These are phyloP conservation scores for Colletotrichum tofieldiae DNA, from an alignment of 2,329 filamentous ascomycete species.

Conservation along the genomic window DNA sequence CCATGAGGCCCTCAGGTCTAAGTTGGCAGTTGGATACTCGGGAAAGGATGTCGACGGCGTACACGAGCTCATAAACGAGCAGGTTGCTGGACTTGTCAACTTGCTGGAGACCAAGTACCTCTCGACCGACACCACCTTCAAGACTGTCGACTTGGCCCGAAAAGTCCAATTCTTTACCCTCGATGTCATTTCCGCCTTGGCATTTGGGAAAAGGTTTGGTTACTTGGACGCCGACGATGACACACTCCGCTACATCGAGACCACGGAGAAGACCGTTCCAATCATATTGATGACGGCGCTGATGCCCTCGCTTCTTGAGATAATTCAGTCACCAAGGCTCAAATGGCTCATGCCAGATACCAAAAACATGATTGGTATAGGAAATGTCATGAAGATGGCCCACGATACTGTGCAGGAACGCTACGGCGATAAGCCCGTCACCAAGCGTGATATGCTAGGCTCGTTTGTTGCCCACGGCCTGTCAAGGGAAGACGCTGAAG, in stretches of 20 bases:
- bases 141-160: slow-evolving; percentile 64
- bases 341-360: slow-evolving; percentile 54
- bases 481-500: slow-evolving; percentile 54
- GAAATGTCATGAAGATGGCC: slow-evolving; percentile 54
- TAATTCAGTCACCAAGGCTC: slow-evolving; percentile 57
- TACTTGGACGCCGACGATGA: slow-evolving; percentile 63
- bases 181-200: slow-evolving; percentile 68
- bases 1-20: slow-evolving; percentile 58
- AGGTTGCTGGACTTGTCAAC: slow-evolving; percentile 60
- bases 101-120: slow-evolving; percentile 61
- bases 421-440: slow-evolving; percentile 48
- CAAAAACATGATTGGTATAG: slow-evolving; percentile 48
- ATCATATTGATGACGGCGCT: slow-evolving; percentile 61
- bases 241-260: slow-evolving; percentile 61
- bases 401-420: slow-evolving; percentile 49
- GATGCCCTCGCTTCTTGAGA: slow-evolving; percentile 58
- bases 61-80: slow-evolving; percentile 58
- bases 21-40: slow-evolving; percentile 48
- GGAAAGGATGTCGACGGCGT: slow-evolving; percentile 52
- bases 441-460: slow-evolving; percentile 54
- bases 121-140: slow-evolving; percentile 49
- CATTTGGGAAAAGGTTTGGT: slow-evolving; percentile 65
- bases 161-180: slow-evolving; percentile 69
- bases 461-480: slow-evolving; percentile 56
- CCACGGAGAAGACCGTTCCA: slow-evolving; percentile 58